Evolutionary conservation across 768 basidiomycete genomes (phyloP).

Genomic region (Coprinellus aureogranulatus): DNA sequence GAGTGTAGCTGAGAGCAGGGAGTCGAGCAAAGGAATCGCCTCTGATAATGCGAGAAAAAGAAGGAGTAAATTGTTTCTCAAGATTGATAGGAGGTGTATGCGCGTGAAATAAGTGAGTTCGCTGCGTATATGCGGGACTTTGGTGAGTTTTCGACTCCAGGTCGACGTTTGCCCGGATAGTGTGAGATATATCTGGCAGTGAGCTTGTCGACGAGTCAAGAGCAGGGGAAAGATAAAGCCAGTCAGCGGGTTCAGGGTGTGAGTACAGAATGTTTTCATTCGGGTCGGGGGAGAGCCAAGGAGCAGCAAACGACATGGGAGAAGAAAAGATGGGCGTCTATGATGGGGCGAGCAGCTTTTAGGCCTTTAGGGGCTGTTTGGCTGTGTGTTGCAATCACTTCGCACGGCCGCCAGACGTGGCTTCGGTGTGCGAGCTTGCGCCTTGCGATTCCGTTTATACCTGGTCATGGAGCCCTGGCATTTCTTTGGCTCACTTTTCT

Average conservation of each 20-base stretch:
- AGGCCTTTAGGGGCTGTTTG: slow-evolving; percentile 2
- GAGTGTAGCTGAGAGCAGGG: slow-evolving; percentile 2
- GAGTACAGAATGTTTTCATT: not conserved
- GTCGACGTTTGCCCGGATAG: slow-evolving; percentile 17
- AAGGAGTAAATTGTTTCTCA: not conserved
- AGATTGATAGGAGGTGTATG: not conserved
- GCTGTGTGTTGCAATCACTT: not conserved
- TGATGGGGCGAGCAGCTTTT: not conserved
- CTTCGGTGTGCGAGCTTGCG: not conserved
- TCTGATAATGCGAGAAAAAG: not conserved
- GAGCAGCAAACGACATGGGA: not conserved
- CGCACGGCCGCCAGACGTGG: slow-evolving; percentile 15
- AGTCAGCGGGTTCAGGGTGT: slow-evolving; percentile 25
- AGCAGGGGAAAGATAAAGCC: slow-evolving; percentile 25
- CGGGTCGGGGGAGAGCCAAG: not conserved
- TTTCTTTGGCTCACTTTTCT: slow-evolving; percentile 28
- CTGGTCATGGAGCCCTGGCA: slow-evolving; percentile 15
- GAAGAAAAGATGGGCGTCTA: not conserved
- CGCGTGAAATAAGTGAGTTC: not conserved
- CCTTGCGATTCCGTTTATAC: slow-evolving; percentile 3
- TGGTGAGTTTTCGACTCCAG: slow-evolving; percentile 9
- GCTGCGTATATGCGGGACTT: slow-evolving; percentile 3
- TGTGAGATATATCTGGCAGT: slow-evolving; percentile 20
- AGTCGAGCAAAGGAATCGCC: not conserved
- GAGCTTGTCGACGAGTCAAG: not conserved